Evolutionary conservation across 1,139 yeast genomes (phyloP).

Genomic region (Waltiozyma sp.): DNA sequence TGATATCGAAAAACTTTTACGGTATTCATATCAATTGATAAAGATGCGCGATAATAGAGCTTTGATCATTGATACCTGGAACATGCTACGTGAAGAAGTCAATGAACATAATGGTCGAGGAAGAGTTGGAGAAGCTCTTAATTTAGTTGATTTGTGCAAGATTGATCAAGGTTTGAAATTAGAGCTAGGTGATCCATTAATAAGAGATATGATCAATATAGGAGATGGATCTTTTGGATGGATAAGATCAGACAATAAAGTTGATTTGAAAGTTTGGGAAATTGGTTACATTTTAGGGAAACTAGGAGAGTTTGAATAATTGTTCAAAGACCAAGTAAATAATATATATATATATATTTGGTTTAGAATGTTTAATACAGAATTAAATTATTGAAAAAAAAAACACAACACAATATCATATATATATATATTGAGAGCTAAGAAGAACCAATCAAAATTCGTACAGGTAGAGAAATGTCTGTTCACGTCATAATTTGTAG

Average conservation of each 20-base stretch:
- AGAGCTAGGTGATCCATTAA: constrained; percentile 21
- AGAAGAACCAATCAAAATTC: too few species aligned
- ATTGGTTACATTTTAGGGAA: constrained; percentile 35
- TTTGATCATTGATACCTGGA: constrained; percentile 30
- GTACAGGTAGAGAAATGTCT: too few species aligned
- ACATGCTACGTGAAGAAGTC: constrained; percentile 15
- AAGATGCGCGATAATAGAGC: constrained; percentile 26
- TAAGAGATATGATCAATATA: constrained; percentile 33
- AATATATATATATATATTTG: too few species aligned
- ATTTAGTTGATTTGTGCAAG: constrained; percentile 26
- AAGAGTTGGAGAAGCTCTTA: constrained; percentile 11
- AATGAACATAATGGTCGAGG: constrained; percentile 2
- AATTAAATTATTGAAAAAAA: too few species aligned
- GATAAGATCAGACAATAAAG: constrained; percentile 2
- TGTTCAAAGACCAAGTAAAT: too few species aligned
- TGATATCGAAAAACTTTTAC: constrained; percentile 34
- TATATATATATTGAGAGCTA: too few species aligned
- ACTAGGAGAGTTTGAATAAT: constrained; percentile 24
- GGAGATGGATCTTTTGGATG: constrained; percentile 26
- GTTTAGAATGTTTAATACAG: too few species aligned
- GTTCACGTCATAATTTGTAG: not conserved
- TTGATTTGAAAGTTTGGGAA: constrained; percentile 27
- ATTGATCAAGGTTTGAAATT: constrained; percentile 22
- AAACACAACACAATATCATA: too few species aligned
- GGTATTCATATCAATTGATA: constrained; percentile 28